phyloP scores from a whole-genome alignment of 441 rosid species.

The Euphorbia celastroides region DNA sequence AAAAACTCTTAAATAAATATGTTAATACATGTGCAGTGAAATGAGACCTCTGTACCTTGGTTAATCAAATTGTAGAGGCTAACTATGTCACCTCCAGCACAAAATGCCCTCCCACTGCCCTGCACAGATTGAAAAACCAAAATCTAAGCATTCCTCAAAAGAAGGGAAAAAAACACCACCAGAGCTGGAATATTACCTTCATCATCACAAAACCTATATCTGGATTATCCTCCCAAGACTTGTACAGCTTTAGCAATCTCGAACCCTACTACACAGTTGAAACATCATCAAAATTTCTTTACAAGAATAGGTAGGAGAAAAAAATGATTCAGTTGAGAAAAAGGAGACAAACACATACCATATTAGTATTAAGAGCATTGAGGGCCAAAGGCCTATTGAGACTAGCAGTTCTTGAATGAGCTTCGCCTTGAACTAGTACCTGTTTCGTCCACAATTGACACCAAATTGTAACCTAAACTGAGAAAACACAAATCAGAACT shows the following conservation, averaged over 20 bases:
- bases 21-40: not conserved
- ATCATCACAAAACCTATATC: slow-evolving; percentile 65
- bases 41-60: slow-evolving; percentile 38
- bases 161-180: not conserved
- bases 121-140: slow-evolving; percentile 31
- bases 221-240: slow-evolving; percentile 83
- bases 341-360: slow-evolving; percentile 28
- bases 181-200: slow-evolving; percentile 42
- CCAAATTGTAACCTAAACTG: not conserved
- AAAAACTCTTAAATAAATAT: not conserved
- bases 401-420: slow-evolving; percentile 60
- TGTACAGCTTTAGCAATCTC: slow-evolving; percentile 59
- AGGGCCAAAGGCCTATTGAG: slow-evolving; percentile 72
- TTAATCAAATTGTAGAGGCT: slow-evolving; percentile 54
- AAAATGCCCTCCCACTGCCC: slow-evolving; percentile 97
- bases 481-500: not conserved
- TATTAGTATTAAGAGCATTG: slow-evolving; percentile 67
- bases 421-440: slow-evolving; percentile 70
- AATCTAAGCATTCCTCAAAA: not conserved
- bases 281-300: not conserved
- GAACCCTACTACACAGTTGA: slow-evolving; percentile 34
- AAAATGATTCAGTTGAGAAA: not conserved
- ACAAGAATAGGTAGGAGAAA: not conserved
- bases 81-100: slow-evolving; percentile 94
- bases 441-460: slow-evolving; percentile 14